Base-by-base conservation (phyloP, 2,329 filamentous ascomycete species). In the Celoporthe dispersa region DNA sequence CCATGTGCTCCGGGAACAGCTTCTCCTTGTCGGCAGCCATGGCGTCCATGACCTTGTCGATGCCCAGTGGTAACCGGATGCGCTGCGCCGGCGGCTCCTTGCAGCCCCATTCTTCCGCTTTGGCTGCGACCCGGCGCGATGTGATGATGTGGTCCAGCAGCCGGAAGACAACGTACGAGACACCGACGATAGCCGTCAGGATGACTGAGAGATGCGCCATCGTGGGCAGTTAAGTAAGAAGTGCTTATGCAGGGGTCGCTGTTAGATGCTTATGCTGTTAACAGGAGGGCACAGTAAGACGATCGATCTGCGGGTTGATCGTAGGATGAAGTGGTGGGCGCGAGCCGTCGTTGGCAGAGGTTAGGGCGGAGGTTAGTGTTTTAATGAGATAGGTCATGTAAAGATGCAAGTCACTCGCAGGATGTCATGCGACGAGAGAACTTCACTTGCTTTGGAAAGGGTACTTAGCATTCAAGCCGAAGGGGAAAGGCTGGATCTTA, bases 171-270 rank as follows among this genome's bases (percentile, higher is more conserved):
- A 66, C n/a, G 63, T 70, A 72, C 19, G 68, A 70, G 22, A 66
- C 9, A n/a, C 68, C n/a, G 25, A 53, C 62, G 16, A 72, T 28
- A 37, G 60, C 41, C 35, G 65, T 66, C 33, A 67, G 48, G 25
- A 66, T n/a, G 41, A 72, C n/a, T n/a, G 70, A 70, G 39, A 64
- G 9, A 22, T 68, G 68, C 11, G 70, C 65, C 70, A 72, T 72
- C 28, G 53, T 31, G n/a, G n/a, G 48, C 12, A 19, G 53, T 8
- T 16, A 6, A 28, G 14, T 41, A 1, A 5, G 39, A n/a, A n/a
- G n/a, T n/a, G n/a, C n/a, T n/a, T n/a, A n/a, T n/a, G 39, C 39
- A 3, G 12, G 0, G 12, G 39, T 41, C 14, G 39, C 16, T 41
- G 16, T 41, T 41, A 14, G 39, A 16, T 41, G 14, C 14, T n/a